Conservation (phyloP, 2,329 filamentous ascomycete genomes). For the Juglanconis juglandina region DNA sequence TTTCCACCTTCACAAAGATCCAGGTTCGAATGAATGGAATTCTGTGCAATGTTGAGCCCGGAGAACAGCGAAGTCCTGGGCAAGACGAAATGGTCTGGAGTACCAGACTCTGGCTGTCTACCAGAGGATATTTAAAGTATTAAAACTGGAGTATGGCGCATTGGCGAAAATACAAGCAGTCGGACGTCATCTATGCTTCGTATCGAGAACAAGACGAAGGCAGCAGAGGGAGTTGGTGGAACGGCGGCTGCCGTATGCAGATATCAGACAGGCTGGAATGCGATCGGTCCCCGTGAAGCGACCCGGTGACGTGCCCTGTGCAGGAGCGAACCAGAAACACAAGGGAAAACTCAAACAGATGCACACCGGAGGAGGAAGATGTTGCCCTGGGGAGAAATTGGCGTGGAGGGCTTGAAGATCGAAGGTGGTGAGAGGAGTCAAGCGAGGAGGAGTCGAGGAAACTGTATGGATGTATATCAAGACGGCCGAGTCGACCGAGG, state of each 20-base stretch:
- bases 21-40: slow-evolving; percentile 11
- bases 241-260: neutral
- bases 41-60: slow-evolving; percentile 5
- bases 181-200: neutral
- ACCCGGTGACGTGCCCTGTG: neutral
- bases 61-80: slow-evolving; percentile 15
- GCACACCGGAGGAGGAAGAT: neutral
- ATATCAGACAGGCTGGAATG: slow-evolving; percentile 16
- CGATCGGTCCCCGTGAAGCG: slow-evolving; percentile 1
- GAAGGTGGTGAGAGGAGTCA: neutral
- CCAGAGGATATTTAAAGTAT: slow-evolving; percentile 24
- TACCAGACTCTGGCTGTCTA: slow-evolving; percentile 23
- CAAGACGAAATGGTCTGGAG: slow-evolving; percentile 16
- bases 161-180: slow-evolving; percentile 17
- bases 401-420: neutral
- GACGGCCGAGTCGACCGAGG: neutral
- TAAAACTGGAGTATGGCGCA: slow-evolving; percentile 27
- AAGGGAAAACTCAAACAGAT: neutral
- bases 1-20: neutral
- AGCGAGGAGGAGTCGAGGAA: neutral
- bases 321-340: slow-evolving; percentile 7
- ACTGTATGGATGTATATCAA: neutral
- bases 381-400: neutral
- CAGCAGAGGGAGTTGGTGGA: neutral
- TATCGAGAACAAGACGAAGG: neutral